Evolutionary conservation across 2,329 filamentous ascomycete genomes (phyloP).

Genomic region (Cryphonectria naterciae): DNA sequence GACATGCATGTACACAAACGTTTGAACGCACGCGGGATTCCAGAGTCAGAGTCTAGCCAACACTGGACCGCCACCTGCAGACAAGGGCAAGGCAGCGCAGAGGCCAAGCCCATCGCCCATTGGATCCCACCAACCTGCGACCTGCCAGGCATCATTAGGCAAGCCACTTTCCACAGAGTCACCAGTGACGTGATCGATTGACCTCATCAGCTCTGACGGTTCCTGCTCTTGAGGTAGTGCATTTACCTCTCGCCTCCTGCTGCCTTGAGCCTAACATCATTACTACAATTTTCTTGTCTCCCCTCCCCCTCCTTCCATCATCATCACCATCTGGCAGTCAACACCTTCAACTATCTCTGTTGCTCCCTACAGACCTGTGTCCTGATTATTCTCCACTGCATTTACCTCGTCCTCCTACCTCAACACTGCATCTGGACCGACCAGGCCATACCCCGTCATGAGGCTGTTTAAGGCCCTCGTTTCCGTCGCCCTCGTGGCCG

Average conservation of each 20-base stretch:
- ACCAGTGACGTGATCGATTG: slow-evolving; percentile 24
- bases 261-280: not conserved
- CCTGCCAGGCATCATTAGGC: slow-evolving; percentile 16
- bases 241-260: not conserved
- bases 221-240: not conserved
- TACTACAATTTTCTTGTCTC: not conserved
- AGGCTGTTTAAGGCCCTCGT: slow-evolving; percentile 74
- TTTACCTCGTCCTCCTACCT: not conserved
- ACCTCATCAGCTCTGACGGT: slow-evolving; percentile 13
- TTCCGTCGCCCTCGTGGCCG: slow-evolving; percentile 72
- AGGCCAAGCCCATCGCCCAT: not conserved
- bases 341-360: not conserved
- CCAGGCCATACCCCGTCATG: slow-evolving; percentile 59
- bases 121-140: slow-evolving; percentile 1
- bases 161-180: slow-evolving; percentile 10
- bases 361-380: not conserved
- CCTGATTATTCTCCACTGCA: not conserved
- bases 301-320: not conserved
- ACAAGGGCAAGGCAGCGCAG: not conserved
- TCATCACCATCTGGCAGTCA: not conserved
- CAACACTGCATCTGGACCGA: not conserved
- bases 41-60: not conserved
- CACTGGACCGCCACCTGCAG: not conserved
- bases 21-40: not conserved
- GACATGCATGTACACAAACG: not conserved